A percentile compares a stretch with the other conserved stretches of the same genome.
phyloP scores from a whole-genome alignment of 2,329 filamentous ascomycete genomes.

The Leptographium lundbergii region DNA sequence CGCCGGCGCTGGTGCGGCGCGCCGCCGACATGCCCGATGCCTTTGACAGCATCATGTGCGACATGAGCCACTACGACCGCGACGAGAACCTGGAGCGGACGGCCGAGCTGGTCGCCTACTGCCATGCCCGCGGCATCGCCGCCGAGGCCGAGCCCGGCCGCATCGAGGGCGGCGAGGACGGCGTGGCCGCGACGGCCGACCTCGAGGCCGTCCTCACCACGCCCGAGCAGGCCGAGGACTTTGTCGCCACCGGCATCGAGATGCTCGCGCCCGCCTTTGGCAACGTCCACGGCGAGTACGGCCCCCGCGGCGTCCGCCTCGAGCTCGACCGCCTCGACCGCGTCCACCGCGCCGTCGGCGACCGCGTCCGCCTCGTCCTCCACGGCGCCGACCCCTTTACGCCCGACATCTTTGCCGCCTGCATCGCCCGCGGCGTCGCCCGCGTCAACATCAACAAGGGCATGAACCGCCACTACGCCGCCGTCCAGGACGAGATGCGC shows the following conservation, averaged over 20 bases:
- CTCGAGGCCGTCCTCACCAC: constrained; percentile 45
- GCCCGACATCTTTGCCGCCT: constrained; percentile 13
- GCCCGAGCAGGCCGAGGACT: constrained; percentile 55
- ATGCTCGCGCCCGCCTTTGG: constrained; percentile 65
- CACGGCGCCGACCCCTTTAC: constrained; percentile 33
- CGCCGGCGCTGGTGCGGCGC: constrained; percentile 42
- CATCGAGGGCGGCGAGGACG: constrained; percentile 50
- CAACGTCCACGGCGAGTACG: constrained; percentile 65
- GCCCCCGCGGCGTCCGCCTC: constrained; percentile 47
- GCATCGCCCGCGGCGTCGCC: constrained; percentile 31
- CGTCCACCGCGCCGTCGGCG: constrained; percentile 30
- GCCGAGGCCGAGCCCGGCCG: constrained; percentile 58
- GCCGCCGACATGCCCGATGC: constrained; percentile 44
- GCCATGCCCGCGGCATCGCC: constrained; percentile 49
- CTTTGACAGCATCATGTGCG: constrained; percentile 63
- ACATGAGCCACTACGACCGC: constrained; percentile 59
- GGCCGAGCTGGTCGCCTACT: constrained; percentile 48
- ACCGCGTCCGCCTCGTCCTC: constrained; percentile 31
- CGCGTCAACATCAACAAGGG: constrained; percentile 41
- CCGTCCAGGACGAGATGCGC: constrained; percentile 29
- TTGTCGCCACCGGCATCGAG: constrained; percentile 59
- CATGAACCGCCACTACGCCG: constrained; percentile 34
- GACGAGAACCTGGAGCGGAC: constrained; percentile 52
- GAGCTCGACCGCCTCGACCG: constrained; percentile 41
- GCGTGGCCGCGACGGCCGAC: constrained; percentile 47